Evolutionary conservation across 2,329 filamentous ascomycete genomes (phyloP), one percentile per base, ranked within the genome.

Genomic region (Trichoderma asperellum): DNA sequence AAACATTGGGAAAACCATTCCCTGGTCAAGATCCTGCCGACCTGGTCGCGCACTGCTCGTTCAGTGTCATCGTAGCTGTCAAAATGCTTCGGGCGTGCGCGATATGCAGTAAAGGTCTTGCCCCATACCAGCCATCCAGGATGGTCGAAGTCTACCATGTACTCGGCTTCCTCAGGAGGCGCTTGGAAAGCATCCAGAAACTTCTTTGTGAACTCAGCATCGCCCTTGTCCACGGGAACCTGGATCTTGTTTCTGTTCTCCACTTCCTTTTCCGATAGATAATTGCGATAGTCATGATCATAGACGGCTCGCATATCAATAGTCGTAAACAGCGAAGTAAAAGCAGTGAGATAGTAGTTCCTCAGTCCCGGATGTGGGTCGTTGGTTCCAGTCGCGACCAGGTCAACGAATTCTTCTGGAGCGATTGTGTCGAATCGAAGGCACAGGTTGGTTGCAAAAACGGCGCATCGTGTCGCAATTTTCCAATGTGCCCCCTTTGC

Each of bases 71-170:
- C 96, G 75, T 96, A 99, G 56, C 79, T 81, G 49, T 84, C 88
- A 79, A 83, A 97, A 76, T 79, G 89, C 80, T 77, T 82, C 72
- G 94, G 89, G 64, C 92, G 90, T 2, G 91, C 89, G 71, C 89
- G 88, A 78, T 91, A 94, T 0, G 91, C 96, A 16, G 89, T 90
- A 84, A 98, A 95, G 37, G 86, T 89, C 79, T 96, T 93, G 64
- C 91, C 92, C 96, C 96, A 99, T 0, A 97, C 94, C 21, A 99
- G 86, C 96, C 96, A 99, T 37, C 96, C 96, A 5, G 95, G 93
- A 77, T 96, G 92, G 77, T 98, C 95, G 67, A 89, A 88, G 77
- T 99, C 96, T 57, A 98, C 89, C 77, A 94, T 96, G 78, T 96
- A 97, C 72, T 97, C 90, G 0, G 93, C 90, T 40, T 73, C 71